These are phyloP conservation scores for Paecilomyces formosus DNA, from an alignment of 2,329 filamentous ascomycete species.

Conservation along the genomic window DNA sequence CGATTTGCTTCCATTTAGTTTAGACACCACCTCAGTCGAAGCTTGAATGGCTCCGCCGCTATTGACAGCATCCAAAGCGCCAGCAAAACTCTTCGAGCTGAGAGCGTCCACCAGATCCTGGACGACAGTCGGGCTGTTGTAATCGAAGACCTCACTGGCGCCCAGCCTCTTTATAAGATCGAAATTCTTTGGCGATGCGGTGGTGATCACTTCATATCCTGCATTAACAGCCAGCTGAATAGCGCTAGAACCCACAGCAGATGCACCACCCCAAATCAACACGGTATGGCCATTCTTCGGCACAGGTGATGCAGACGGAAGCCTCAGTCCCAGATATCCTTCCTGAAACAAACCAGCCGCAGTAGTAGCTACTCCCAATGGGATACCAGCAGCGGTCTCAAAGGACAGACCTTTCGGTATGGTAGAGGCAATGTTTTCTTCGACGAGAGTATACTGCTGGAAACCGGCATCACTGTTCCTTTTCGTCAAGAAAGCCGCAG, in stretches of 20 bases:
- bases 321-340: not conserved
- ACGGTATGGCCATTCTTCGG: slow-evolving; percentile 9
- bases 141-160: slow-evolving; percentile 39
- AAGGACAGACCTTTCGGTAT: not conserved
- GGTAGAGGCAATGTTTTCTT: not conserved
- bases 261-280: slow-evolving; percentile 48
- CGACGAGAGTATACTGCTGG: not conserved
- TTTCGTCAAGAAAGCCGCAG: not conserved
- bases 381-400: not conserved
- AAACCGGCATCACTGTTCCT: not conserved
- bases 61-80: slow-evolving; percentile 5
- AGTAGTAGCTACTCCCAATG: not conserved
- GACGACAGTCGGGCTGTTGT: slow-evolving; percentile 17
- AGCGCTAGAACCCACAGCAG: slow-evolving; percentile 38
- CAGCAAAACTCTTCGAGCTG: slow-evolving; percentile 7
- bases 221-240: slow-evolving; percentile 37
- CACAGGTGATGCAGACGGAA: not conserved
- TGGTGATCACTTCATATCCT: slow-evolving; percentile 34
- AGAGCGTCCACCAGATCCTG: slow-evolving; percentile 9
- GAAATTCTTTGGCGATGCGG: slow-evolving; percentile 37
- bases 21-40: slow-evolving; percentile 4
- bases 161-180: slow-evolving; percentile 38
- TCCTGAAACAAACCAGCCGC: not conserved
- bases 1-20: slow-evolving; percentile 11
- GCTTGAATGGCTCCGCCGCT: not conserved